Evolutionary conservation across 2,329 filamentous ascomycete species (phyloP), one percentile per base, ranked within the genome.

Genomic region (Cladosporium phlei): DNA sequence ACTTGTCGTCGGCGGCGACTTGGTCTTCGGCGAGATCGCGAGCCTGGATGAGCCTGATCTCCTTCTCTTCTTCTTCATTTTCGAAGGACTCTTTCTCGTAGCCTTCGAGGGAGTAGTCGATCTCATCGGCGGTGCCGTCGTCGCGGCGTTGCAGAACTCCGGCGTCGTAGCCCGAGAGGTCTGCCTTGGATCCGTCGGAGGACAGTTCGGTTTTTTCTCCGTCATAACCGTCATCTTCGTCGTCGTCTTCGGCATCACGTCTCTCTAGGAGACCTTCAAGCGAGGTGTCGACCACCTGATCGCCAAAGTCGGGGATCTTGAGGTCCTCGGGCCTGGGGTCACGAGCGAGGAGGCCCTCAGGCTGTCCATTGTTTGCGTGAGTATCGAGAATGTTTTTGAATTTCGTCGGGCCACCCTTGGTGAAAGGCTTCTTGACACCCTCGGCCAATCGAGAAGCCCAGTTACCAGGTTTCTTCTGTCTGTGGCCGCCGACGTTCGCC

Each of bases 21-120:
- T 47, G 27, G 3, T 38, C 43, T 3, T 38, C 44, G 12, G 8
- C 20, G 14, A 33, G 24, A 7, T 32, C 30, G 35, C 43, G 48
- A 9, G 37, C 35, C 22, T 42, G 27, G n/a, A 43, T 9, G 9
- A 32, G 2, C 11, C 22, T 29, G 10, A 3, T 11, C 5, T 33
- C 27, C 7, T 38, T 25, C 2, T 42, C 38, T 22, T 32, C 44
- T n/a, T 38, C 38, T 4, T 21, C 48, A 2, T 16, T 5, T 12
- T 47, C 24, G 16, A 32, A 6, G 29, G 40, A 24, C 8, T n/a
- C 20, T 17, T 12, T 14, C 16, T 38, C 39, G 24, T 40, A 42
- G 28, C 35, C 43, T 21, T 39, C 43, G 22, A 46, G 48, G 2
- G 22, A 38, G 30, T 46, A 35, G 3, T 47, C 32, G n/a, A 38